Evolutionary conservation across 2,329 filamentous ascomycete genomes (phyloP).

Genomic region (Podosphaera fusca): DNA sequence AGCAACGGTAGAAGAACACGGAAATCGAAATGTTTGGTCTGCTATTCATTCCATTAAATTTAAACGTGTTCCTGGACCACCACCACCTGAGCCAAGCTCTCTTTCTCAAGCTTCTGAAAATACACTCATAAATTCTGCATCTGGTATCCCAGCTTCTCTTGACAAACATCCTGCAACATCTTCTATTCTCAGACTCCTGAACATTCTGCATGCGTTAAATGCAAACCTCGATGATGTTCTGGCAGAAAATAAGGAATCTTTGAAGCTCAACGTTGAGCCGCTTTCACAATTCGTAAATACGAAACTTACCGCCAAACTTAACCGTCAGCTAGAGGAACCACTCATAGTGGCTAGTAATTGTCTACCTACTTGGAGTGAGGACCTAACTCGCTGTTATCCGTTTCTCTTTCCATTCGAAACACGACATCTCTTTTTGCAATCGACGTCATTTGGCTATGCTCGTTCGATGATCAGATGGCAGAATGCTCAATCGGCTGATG

Average conservation of each 20-base stretch:
- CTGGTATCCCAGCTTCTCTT: slow-evolving; percentile 52
- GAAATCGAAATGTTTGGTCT: slow-evolving; percentile 67
- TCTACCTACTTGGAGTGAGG: slow-evolving; percentile 85
- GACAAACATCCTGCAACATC: slow-evolving; percentile 66
- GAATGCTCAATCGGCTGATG: slow-evolving; percentile 62
- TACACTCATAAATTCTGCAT: slow-evolving; percentile 27
- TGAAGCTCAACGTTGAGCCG: slow-evolving; percentile 57
- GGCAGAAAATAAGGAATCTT: slow-evolving; percentile 46
- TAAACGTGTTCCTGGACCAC: slow-evolving; percentile 61
- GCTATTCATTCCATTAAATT: slow-evolving; percentile 81
- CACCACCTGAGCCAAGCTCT: slow-evolving; percentile 46
- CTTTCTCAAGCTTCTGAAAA: slow-evolving; percentile 30
- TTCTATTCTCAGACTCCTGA: slow-evolving; percentile 67
- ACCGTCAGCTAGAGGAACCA: slow-evolving; percentile 87
- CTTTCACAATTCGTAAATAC: slow-evolving; percentile 93
- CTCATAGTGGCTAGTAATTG: slow-evolving; percentile 94
- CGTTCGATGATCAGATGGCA: slow-evolving; percentile 97
- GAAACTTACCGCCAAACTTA: slow-evolving; percentile 91
- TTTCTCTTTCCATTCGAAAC: slow-evolving; percentile 98
- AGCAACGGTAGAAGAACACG: slow-evolving; percentile 36
- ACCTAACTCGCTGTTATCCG: slow-evolving; percentile 76
- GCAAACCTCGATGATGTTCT: slow-evolving; percentile 81
- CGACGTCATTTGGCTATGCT: slow-evolving; percentile 93
- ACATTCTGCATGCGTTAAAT: slow-evolving; percentile 80
- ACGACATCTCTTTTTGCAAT: slow-evolving; percentile 86